phyloP scores from a whole-genome alignment of 2,329 filamentous ascomycete species.

The Ophiostoma australiae region DNA sequence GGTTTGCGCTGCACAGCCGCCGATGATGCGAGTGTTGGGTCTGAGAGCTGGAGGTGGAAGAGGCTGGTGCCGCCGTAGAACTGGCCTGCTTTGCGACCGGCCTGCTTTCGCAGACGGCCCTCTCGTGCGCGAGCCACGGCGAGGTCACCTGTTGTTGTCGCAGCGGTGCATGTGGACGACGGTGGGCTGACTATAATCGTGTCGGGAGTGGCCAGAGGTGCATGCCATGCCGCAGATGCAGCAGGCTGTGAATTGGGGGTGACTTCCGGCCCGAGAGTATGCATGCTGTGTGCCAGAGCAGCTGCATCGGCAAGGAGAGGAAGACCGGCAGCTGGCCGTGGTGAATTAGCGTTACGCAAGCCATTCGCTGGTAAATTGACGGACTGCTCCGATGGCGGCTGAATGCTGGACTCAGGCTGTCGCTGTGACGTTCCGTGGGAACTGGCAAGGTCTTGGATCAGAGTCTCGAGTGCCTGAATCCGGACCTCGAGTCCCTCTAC shows the following conservation, averaged over 20 bases:
- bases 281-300: neutral
- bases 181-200: neutral
- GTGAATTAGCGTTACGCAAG: neutral
- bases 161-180: neutral
- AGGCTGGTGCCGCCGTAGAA: slow-evolving; percentile 48
- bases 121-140: slow-evolving; percentile 24
- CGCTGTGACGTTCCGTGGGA: neutral
- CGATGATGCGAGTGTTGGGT: slow-evolving; percentile 34
- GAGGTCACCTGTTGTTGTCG: neutral
- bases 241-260: neutral
- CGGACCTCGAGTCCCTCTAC: neutral
- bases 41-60: slow-evolving; percentile 36
- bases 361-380: too few relatives aligned
- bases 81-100: slow-evolving; percentile 40
- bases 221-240: neutral
- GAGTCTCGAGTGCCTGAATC: neutral
- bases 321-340: neutral
- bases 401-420: neutral
- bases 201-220: neutral
- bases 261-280: neutral
- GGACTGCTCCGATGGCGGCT: neutral
- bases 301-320: neutral
- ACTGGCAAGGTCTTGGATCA: neutral
- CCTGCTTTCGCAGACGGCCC: slow-evolving; percentile 38
- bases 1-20: neutral